phyloP scores from a whole-genome alignment of 2,329 filamentous ascomycete genomes.

The Dactylellina cionopaga region DNA sequence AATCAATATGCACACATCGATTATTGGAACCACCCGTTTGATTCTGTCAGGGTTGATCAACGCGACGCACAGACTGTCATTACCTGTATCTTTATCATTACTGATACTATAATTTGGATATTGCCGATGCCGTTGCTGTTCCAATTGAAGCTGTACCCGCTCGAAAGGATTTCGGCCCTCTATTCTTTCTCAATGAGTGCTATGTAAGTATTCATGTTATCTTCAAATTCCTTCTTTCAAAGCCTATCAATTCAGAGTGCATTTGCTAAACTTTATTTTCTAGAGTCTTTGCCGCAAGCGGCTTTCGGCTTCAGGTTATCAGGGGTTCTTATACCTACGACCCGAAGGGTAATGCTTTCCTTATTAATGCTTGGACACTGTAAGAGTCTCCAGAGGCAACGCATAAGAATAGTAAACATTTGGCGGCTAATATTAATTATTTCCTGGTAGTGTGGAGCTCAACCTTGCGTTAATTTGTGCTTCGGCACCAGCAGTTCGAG shows the following conservation, averaged over 20 bases:
- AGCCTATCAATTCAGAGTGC: too few relatives aligned
- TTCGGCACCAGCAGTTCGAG: constrained; percentile 41
- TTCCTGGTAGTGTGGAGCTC: constrained; percentile 23
- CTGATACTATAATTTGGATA: constrained; percentile 47
- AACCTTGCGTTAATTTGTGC: constrained; percentile 46
- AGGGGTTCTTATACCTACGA: constrained; percentile 6
- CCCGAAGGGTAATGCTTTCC: constrained; percentile 1
- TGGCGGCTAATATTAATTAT: too few relatives aligned
- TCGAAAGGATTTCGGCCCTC: constrained; percentile 39
- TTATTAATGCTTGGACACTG: constrained; percentile 48
- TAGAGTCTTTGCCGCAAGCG: constrained; percentile 43
- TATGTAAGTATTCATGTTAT: constrained; percentile 32
- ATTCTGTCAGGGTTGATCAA: not conserved
- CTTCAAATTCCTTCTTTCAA: too few relatives aligned
- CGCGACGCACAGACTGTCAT: not conserved
- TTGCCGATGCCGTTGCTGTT: constrained; percentile 48
- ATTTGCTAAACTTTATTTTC: constrained; percentile 8
- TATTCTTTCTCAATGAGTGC: constrained; percentile 44
- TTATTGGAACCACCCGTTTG: constrained; percentile 28
- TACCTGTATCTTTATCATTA: constrained; percentile 20
- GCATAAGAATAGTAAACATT: too few relatives aligned
- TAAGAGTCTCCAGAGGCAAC: too few relatives aligned
- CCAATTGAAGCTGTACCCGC: constrained; percentile 41
- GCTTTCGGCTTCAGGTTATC: constrained; percentile 22
- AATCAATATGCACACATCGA: constrained; percentile 19